Evolutionary conservation across 2,329 filamentous ascomycete species (phyloP).

Genomic region (Incumbomyces delicatus): DNA sequence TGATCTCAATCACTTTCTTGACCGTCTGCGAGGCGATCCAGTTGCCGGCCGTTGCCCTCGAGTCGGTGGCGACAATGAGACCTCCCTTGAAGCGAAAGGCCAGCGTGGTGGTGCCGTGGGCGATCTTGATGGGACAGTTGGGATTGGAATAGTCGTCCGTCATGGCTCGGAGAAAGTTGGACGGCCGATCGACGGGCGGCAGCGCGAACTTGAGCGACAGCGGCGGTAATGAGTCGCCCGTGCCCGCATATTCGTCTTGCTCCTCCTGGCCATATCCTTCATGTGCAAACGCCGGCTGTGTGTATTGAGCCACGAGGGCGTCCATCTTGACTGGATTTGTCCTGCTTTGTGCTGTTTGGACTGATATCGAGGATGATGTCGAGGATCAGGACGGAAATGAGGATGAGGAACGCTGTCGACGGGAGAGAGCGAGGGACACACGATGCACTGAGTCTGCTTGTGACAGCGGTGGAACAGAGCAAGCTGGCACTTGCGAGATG

Average conservation of each 20-base stretch:
- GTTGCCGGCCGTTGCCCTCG: constrained; percentile 89
- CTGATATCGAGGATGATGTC: background rate
- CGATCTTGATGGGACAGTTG: constrained; percentile 96
- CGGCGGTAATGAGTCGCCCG: constrained; percentile 59
- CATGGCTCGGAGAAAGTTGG: constrained; percentile 88
- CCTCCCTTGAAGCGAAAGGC: constrained; percentile 97
- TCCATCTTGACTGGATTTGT: constrained; percentile 55
- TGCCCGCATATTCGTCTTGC: constrained; percentile 55
- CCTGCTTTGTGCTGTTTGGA: too few species aligned
- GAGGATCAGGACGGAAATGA: background rate
- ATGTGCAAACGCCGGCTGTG: constrained; percentile 62
- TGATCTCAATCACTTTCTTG: constrained; percentile 99
- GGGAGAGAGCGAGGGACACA: background rate
- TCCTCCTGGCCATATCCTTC: constrained; percentile 65
- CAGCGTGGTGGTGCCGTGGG: constrained; percentile 95
- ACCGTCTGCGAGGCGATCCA: constrained; percentile 99
- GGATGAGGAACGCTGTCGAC: background rate
- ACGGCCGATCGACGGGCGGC: constrained; percentile 74
- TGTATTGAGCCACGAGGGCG: constrained; percentile 84
- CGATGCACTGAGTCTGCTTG: background rate
- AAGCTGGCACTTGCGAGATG: background rate
- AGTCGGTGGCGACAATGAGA: constrained; percentile 97
- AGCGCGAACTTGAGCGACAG: constrained; percentile 90
- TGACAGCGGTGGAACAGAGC: background rate
- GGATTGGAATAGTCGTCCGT: constrained; percentile 97